Conservation (phyloP, 129 eudicot species). For the Chrysanthemum lavandulifolium region DNA sequence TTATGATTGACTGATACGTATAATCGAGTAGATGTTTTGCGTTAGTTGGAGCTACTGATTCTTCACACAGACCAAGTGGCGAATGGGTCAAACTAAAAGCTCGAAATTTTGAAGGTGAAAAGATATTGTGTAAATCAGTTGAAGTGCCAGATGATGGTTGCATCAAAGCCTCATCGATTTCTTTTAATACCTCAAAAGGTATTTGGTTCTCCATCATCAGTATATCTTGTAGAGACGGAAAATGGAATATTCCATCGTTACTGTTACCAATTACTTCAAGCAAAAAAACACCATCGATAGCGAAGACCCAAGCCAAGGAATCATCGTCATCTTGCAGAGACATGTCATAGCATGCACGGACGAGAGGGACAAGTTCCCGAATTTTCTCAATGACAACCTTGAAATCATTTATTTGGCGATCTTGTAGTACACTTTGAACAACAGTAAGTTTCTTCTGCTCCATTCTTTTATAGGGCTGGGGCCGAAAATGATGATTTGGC, state of each 20-base stretch:
- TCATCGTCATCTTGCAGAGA: conserved; percentile 18
- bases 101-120: conserved; percentile 4
- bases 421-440: neutral
- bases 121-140: neutral
- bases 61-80: neutral
- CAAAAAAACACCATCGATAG: no score
- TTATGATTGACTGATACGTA: conserved; percentile 6
- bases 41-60: no score
- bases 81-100: neutral
- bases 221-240: conserved; percentile 17
- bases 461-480: conserved; percentile 30
- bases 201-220: conserved; percentile 45
- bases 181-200: conserved; percentile 27
- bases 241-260: no score
- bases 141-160: neutral
- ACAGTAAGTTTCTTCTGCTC: conserved; percentile 39
- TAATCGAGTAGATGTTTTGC: conserved; percentile 19
- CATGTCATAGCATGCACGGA: conserved; percentile 41
- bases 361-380: neutral
- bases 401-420: neutral
- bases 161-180: conserved; percentile 8
- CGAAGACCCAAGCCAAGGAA: no score
- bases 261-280: no score
- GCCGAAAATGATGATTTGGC: conserved; percentile 40
- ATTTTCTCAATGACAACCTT: neutral